phyloP scores from a whole-genome alignment of 176 grass and related monocot genomes.

The bread wheat (Triticum aestivum) region DNA sequence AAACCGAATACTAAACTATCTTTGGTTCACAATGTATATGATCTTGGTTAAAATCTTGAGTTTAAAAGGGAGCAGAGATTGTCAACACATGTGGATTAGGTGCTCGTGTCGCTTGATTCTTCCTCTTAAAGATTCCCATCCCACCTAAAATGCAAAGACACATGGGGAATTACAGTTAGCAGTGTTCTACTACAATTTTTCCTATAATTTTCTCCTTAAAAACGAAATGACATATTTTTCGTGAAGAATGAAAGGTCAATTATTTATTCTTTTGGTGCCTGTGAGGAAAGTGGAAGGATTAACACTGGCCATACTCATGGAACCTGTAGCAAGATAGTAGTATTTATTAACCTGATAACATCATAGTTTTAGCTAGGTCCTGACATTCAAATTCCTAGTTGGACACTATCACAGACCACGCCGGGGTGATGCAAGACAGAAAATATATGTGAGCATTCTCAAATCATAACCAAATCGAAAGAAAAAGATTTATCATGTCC shows the following conservation, averaged over 20 bases:
- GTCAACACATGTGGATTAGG: background rate
- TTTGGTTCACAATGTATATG: too few species aligned
- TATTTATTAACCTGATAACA: conserved; percentile 82
- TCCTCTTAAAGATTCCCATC: conserved; percentile 79
- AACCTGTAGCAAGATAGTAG: conserved; percentile 73
- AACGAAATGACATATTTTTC: too few species aligned
- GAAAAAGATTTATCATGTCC: too few species aligned
- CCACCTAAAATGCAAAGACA: conserved; percentile 57
- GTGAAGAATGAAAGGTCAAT: too few species aligned
- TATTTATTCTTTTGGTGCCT: too few species aligned
- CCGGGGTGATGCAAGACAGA: background rate
- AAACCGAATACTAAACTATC: too few species aligned
- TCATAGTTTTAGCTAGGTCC: conserved; percentile 8
- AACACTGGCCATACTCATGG: too few species aligned
- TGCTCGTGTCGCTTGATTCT: conserved; percentile 95
- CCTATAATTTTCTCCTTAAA: background rate
- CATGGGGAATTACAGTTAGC: background rate
- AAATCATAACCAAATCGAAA: background rate
- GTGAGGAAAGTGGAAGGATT: too few species aligned
- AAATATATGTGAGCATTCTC: background rate
- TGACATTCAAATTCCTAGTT: background rate
- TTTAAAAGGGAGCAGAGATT: too few species aligned
- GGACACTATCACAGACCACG: background rate
- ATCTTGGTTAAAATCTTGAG: too few species aligned
- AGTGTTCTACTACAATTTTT: background rate